These are phyloP conservation scores for Thalassiosira livingstoniorum DNA, from an alignment of 352 stramenopile genomes.

Conservation along the genomic window DNA sequence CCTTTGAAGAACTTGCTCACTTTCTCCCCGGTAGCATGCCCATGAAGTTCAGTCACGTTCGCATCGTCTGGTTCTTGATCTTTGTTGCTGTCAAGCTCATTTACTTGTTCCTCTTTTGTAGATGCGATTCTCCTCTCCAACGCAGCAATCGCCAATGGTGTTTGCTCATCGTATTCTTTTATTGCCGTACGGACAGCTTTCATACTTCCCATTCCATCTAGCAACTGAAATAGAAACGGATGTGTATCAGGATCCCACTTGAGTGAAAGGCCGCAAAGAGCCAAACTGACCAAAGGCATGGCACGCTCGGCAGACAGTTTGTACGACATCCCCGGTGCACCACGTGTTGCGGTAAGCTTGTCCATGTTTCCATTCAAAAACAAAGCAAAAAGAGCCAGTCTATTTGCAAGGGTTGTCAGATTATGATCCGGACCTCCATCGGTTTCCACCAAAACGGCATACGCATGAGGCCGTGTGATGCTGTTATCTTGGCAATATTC, in stretches of 20 bases:
- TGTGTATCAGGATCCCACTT: background rate
- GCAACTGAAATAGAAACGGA: background rate
- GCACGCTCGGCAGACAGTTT: background rate
- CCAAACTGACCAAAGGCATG: background rate
- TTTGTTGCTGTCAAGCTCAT: too few relatives aligned
- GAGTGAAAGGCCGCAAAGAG: background rate
- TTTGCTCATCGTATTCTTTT: background rate
- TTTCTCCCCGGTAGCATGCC: too few relatives aligned
- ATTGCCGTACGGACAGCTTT: background rate
- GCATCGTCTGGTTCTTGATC: too few relatives aligned
- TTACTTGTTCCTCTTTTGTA: too few relatives aligned
- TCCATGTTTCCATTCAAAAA: constrained; percentile 19
- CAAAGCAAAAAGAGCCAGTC: constrained; percentile 16
- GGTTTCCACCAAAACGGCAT: constrained; percentile 12
- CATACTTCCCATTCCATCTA: background rate
- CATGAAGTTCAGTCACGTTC: too few relatives aligned
- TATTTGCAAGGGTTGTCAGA: constrained; percentile 5
- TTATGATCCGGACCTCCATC: constrained; percentile 33
- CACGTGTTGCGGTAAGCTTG: background rate
- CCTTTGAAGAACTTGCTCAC: constrained; percentile 7
- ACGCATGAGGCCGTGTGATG: background rate
- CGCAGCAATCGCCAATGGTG: too few relatives aligned
- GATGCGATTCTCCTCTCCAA: too few relatives aligned
- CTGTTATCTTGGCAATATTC: too few relatives aligned
- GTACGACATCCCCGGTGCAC: constrained; percentile 4